Conservation (phyloP, 2,329 filamentous ascomycete genomes). For the Microcera coccophila region DNA sequence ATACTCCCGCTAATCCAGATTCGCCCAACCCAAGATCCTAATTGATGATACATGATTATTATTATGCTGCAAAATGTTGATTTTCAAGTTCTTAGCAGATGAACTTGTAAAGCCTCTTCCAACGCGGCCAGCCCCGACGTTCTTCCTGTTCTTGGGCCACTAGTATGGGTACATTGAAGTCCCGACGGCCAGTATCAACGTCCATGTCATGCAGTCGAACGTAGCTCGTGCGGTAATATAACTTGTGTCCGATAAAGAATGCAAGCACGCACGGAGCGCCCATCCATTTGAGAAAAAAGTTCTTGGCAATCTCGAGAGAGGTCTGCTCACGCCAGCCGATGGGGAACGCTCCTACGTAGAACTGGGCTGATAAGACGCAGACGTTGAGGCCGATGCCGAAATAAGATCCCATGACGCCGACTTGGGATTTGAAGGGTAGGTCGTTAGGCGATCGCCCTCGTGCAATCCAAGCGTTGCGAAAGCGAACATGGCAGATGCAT, state of each 20-base stretch:
- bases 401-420: slow-evolving; percentile 76
- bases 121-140: slow-evolving; percentile 64
- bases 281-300: slow-evolving; percentile 72
- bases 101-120: slow-evolving; percentile 73
- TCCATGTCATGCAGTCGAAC: slow-evolving; percentile 75
- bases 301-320: slow-evolving; percentile 47
- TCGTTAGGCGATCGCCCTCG: slow-evolving; percentile 69
- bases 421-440: slow-evolving; percentile 76
- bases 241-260: slow-evolving; percentile 72
- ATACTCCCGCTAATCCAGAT: neutral
- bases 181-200: slow-evolving; percentile 76
- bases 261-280: slow-evolving; percentile 63
- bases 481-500: slow-evolving; percentile 87
- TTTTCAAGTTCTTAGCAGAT: slow-evolving; percentile 51
- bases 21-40: neutral
- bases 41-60: slow-evolving; percentile 2
- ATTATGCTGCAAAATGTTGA: slow-evolving; percentile 9
- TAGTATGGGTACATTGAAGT: slow-evolving; percentile 76
- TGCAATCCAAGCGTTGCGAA: slow-evolving; percentile 72
- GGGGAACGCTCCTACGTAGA: slow-evolving; percentile 82
- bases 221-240: slow-evolving; percentile 66
- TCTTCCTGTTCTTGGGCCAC: slow-evolving; percentile 78
- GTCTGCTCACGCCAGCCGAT: slow-evolving; percentile 52
- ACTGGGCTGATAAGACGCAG: slow-evolving; percentile 75
- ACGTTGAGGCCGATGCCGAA: slow-evolving; percentile 72